These are phyloP conservation scores for Nakaseomyces nivariensis DNA, from an alignment of 1,139 yeast species.

Conservation along the genomic window DNA sequence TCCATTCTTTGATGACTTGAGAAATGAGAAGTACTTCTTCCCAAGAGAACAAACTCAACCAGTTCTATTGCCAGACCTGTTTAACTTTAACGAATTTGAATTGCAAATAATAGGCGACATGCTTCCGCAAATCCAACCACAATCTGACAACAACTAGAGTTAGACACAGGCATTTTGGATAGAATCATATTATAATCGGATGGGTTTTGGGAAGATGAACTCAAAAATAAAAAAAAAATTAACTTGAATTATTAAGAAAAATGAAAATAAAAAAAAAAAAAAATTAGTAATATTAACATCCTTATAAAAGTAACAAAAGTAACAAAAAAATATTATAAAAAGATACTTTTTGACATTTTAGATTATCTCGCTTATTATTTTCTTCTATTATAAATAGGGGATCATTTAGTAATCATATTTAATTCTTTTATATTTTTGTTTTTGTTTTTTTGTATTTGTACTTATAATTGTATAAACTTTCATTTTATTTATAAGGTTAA, in stretches of 20 bases:
- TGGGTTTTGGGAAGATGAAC: too few species aligned
- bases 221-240: not conserved
- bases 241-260: too few species aligned
- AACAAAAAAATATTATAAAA: too few species aligned
- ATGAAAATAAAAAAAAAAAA: too few species aligned
- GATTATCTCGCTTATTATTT: too few species aligned
- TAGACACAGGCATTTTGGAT: not conserved
- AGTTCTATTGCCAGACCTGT: slow-evolving; percentile 31
- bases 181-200: too few species aligned
- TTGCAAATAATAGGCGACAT: slow-evolving; percentile 33
- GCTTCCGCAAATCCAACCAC: slow-evolving; percentile 22
- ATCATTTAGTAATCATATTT: too few species aligned
- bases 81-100: slow-evolving; percentile 35
- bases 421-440: not conserved
- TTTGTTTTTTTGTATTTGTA: not conserved
- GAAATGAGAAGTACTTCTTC: slow-evolving; percentile 45
- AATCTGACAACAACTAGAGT: slow-evolving; percentile 7
- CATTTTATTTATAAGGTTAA: slow-evolving; percentile 47
- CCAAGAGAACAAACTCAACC: slow-evolving; percentile 41
- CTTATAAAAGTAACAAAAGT: too few species aligned
- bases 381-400: too few species aligned
- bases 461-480: not conserved
- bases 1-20: slow-evolving; percentile 61
- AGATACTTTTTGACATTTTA: too few species aligned
- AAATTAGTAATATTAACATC: too few species aligned